phyloP scores from a whole-genome alignment of 306 rosid genomes.

The Astragalus glycyphyllos region DNA sequence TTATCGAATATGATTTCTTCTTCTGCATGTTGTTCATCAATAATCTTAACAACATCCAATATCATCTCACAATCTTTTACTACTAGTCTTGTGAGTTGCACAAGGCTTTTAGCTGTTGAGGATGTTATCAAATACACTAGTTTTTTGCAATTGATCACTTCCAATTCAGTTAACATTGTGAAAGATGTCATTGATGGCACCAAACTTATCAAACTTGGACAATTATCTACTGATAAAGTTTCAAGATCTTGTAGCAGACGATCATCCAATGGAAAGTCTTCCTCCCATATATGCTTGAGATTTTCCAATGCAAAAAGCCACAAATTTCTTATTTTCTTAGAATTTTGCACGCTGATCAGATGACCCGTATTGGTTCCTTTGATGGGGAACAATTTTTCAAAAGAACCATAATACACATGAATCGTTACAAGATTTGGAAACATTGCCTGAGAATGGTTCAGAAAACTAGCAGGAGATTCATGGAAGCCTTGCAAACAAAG shows the following conservation, averaged over 20 bases:
- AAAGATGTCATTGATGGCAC: not conserved
- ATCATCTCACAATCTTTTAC: not conserved
- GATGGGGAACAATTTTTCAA: not conserved
- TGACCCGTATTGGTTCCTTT: too few relatives aligned
- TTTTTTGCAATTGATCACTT: not conserved
- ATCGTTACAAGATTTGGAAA: not conserved
- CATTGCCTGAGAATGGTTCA: not conserved
- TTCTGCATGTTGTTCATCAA: not conserved
- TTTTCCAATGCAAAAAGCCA: constrained; percentile 14
- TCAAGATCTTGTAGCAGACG: not conserved
- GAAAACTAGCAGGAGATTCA: too few relatives aligned
- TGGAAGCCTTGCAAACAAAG: too few relatives aligned
- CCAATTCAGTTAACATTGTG: not conserved
- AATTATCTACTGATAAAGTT: fast-evolving
- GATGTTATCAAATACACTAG: constrained; percentile 3
- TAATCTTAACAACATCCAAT: not conserved
- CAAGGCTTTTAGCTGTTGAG: not conserved
- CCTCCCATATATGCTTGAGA: not conserved
- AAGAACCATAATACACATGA: not conserved
- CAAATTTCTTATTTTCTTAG: not conserved
- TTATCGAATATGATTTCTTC: not conserved
- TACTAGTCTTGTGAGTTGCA: not conserved
- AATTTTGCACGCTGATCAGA: not conserved
- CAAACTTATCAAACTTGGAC: constrained; percentile 7
- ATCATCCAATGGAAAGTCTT: not conserved